Percentiles rank a stretch among this genome's conserved stretches.
These are phyloP conservation scores for Chlamydomonas eustigma DNA, from an alignment of 139 green algal species.

Conservation along the genomic window DNA sequence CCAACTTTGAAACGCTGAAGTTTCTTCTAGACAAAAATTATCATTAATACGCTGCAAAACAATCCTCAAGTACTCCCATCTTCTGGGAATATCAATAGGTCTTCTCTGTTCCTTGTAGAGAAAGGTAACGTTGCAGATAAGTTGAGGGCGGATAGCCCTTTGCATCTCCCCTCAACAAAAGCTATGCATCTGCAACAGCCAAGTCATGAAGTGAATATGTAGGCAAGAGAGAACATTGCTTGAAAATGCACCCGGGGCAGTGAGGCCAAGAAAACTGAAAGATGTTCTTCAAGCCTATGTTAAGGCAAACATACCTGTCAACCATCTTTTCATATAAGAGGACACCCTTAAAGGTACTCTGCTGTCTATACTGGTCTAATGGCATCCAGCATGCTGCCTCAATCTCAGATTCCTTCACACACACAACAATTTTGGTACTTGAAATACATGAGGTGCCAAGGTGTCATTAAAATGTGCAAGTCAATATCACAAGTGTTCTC, in stretches of 20 bases:
- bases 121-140: too few species aligned
- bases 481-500: background rate
- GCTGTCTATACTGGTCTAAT: background rate
- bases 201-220: background rate
- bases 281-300: background rate
- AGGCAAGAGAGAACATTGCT: background rate
- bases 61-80: background rate
- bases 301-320: background rate
- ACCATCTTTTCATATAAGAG: background rate
- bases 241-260: background rate
- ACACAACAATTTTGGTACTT: background rate
- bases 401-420: conserved; percentile 3
- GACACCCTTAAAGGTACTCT: background rate
- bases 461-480: background rate
- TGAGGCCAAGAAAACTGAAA: background rate
- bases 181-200: background rate
- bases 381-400: conserved; percentile 9
- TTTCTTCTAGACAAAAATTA: too few species aligned
- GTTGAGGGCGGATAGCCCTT: too few species aligned
- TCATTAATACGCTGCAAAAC: background rate
- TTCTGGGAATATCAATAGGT: too few species aligned
- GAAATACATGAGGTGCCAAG: background rate
- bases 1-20: too few species aligned
- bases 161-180: background rate
- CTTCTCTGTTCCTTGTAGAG: too few species aligned